Evolutionary conservation across 2,329 filamentous ascomycete genomes (phyloP).

Genomic region (Paraphaeosphaeria sporulosa): DNA sequence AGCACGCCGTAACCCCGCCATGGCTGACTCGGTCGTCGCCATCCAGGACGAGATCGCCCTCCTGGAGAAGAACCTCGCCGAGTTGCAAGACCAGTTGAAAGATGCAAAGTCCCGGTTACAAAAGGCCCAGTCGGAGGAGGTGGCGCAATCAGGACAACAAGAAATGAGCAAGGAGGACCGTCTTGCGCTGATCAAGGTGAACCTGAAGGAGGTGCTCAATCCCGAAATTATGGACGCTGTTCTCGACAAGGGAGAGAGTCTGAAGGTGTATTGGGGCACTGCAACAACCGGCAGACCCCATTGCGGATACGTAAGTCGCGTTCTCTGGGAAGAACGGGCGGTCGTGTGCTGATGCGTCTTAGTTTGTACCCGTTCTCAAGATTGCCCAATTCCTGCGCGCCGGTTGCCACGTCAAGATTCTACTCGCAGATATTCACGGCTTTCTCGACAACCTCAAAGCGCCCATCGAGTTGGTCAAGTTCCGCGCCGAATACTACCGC

Average conservation of each 20-base stretch:
- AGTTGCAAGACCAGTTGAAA: slow-evolving; percentile 38
- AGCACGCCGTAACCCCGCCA: slow-evolving; percentile 35
- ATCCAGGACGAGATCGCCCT: slow-evolving; percentile 41
- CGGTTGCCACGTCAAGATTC: slow-evolving; percentile 81
- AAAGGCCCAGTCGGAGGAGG: slow-evolving; percentile 28
- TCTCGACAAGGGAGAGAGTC: slow-evolving; percentile 70
- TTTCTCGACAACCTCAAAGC: slow-evolving; percentile 87
- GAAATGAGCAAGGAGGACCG: slow-evolving; percentile 64
- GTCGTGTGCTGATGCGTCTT: slow-evolving; percentile 18
- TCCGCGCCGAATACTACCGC: slow-evolving; percentile 84
- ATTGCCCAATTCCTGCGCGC: slow-evolving; percentile 87
- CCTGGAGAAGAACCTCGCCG: slow-evolving; percentile 43
- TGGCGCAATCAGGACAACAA: slow-evolving; percentile 29
- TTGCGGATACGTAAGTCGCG: slow-evolving; percentile 71
- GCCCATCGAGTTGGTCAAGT: slow-evolving; percentile 84
- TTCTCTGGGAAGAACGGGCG: background rate
- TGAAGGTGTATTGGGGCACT: slow-evolving; percentile 88
- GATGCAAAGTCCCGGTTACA: slow-evolving; percentile 40
- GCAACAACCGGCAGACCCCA: slow-evolving; percentile 89
- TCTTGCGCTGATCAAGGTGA: slow-evolving; percentile 78
- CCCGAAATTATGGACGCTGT: slow-evolving; percentile 80
- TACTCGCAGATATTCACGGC: slow-evolving; percentile 71
- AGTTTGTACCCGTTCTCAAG: slow-evolving; percentile 84
- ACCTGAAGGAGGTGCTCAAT: slow-evolving; percentile 83
- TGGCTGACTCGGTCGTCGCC: slow-evolving; percentile 36